Conservation (phyloP, 371 early-diverging fungal genomes). For the Saksenaea vasiformis region DNA sequence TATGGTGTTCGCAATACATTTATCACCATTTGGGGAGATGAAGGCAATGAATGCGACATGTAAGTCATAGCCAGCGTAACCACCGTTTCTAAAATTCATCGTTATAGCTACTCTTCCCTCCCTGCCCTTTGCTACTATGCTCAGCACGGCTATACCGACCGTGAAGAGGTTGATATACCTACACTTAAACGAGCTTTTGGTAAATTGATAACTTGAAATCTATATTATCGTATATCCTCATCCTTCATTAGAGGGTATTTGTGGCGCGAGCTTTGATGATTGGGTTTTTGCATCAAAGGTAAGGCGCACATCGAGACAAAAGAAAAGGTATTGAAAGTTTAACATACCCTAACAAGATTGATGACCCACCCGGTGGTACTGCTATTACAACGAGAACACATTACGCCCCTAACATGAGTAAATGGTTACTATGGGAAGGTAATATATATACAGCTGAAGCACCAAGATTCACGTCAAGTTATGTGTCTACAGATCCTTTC, state of each 20-base stretch:
- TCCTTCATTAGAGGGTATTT: conserved; percentile 60
- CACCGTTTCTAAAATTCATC: not conserved
- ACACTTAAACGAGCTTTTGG: conserved; percentile 66
- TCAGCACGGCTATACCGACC: conserved; percentile 71
- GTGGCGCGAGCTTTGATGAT: conserved; percentile 78
- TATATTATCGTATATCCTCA: not conserved
- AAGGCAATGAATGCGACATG: conserved; percentile 89
- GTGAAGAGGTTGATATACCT: conserved; percentile 59
- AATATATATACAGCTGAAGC: conserved; percentile 5
- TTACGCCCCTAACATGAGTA: conserved; percentile 76
- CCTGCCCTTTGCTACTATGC: conserved; percentile 79
- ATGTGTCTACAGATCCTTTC: conserved; percentile 64
- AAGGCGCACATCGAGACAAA: conserved; percentile 6
- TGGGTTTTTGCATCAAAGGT: conserved; percentile 72
- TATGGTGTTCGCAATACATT: conserved; percentile 72
- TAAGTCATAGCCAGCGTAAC: conserved; percentile 23
- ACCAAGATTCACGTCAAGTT: not conserved
- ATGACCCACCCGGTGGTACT: conserved; percentile 50
- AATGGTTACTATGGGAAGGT: conserved; percentile 89
- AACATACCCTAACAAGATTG: conserved; percentile 38
- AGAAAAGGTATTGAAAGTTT: conserved; percentile 14
- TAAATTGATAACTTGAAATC: conserved; percentile 7
- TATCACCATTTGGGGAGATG: conserved; percentile 89
- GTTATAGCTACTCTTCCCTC: conserved; percentile 60
- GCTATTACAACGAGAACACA: conserved; percentile 53